phyloP scores from a whole-genome alignment of 352 stramenopile genomes.

The Saprolegnia parasitica region DNA sequence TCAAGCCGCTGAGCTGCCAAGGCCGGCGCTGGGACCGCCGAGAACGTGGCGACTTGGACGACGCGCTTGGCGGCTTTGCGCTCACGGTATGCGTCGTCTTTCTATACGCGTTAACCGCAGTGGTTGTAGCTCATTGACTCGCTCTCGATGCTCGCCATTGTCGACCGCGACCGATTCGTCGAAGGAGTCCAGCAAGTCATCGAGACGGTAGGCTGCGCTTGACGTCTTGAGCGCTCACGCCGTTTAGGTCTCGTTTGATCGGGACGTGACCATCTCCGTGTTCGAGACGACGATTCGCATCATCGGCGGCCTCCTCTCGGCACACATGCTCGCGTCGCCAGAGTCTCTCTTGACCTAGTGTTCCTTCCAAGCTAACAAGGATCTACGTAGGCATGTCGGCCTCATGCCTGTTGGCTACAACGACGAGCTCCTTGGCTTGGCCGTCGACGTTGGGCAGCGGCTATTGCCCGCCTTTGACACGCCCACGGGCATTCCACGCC shows the following conservation, averaged over 20 bases:
- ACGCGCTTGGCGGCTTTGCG: conserved; percentile 74
- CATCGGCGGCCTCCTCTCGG: conserved; percentile 86
- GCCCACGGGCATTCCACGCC: conserved; percentile 91
- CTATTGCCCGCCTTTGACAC: conserved; percentile 97
- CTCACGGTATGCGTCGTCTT: conserved; percentile 39
- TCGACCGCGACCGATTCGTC: conserved; percentile 75
- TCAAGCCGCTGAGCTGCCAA: conserved; percentile 78
- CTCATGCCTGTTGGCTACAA: conserved; percentile 66
- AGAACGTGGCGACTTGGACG: conserved; percentile 80
- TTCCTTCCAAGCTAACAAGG: conserved; percentile 30
- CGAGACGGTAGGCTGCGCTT: conserved; percentile 23
- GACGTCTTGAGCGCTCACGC: not conserved
- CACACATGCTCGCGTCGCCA: conserved; percentile 79
- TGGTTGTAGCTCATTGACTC: conserved; percentile 74
- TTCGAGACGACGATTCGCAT: conserved; percentile 93
- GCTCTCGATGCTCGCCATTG: conserved; percentile 83
- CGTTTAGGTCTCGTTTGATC: conserved; percentile 64
- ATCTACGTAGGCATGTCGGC: conserved; percentile 6
- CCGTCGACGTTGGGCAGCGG: conserved; percentile 91
- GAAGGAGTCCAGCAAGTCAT: conserved; percentile 60
- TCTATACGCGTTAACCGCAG: not conserved
- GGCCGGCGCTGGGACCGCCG: conserved; percentile 71
- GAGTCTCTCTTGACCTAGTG: conserved; percentile 53
- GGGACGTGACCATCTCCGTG: conserved; percentile 87
- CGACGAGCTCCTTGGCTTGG: conserved; percentile 90